phyloP scores from a whole-genome alignment of 2,329 filamentous ascomycete species.

The Stachybotrys chartarum region DNA sequence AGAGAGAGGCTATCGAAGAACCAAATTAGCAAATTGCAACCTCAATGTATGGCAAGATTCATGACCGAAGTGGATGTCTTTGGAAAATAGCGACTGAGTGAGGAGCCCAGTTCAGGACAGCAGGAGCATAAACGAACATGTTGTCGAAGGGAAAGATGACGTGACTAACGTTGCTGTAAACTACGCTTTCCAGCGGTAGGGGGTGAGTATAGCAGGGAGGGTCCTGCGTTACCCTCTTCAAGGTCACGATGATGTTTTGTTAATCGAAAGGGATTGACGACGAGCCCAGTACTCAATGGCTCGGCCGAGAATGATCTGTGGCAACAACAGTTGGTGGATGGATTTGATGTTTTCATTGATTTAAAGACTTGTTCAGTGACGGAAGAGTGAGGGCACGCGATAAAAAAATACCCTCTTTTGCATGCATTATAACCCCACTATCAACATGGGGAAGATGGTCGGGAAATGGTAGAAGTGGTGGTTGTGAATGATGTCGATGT shows the following conservation, averaged over 20 bases:
- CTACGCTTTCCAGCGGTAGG: too few relatives aligned
- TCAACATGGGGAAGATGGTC: not conserved
- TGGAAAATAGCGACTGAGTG: too few relatives aligned
- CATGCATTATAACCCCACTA: not conserved
- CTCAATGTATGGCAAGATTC: too few relatives aligned
- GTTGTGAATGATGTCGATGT: not conserved
- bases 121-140: too few relatives aligned
- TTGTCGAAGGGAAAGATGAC: too few relatives aligned
- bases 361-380: not conserved
- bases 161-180: too few relatives aligned
- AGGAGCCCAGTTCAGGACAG: too few relatives aligned
- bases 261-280: not conserved
- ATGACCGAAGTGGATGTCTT: too few relatives aligned
- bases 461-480: not conserved
- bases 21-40: too few relatives aligned
- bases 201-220: too few relatives aligned
- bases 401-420: not conserved
- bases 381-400: not conserved
- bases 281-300: not conserved
- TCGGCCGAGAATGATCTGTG: not conserved
- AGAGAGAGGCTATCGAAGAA: too few relatives aligned
- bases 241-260: not conserved
- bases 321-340: not conserved
- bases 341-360: not conserved
- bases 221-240: too few relatives aligned